Evolutionary conservation across 495 filamentous ascomycete genomes (phyloP), one percentile per base, ranked within the genome.

Genomic region (Penicillium silybi): DNA sequence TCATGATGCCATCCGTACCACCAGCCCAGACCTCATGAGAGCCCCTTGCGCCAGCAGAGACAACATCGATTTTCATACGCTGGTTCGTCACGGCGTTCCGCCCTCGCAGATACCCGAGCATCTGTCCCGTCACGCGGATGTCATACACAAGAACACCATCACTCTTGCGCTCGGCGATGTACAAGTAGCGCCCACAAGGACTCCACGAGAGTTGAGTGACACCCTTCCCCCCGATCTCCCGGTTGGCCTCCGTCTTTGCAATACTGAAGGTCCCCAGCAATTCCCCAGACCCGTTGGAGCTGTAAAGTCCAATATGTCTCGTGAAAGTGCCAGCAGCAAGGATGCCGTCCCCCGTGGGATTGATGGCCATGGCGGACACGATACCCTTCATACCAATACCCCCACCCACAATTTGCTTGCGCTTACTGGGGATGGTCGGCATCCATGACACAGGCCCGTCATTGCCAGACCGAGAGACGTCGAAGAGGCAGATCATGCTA

Each of bases 241-340:
- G 61, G 17, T 71, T 68, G 2, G 70, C 71, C 6, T 65, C 64
- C 0, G 69, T 72, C 37, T 67, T 70, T 11, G 65, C 68, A 42
- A 73, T 54, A 40, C 64, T 74, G 72, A 90, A 96, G 2, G 83
- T 83, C 0, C 87, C 84, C 13, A 91, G 74, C 41, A 80, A 78
- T 10, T 83, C 79, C 0, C 86, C 90, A 3, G 76, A 67, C 1
- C 87, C 83, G 43, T 81, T 76, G 2, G 80, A 68, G 53, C 84
- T 89, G 62, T 95, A 96, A 3, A 97, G 68, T 0, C 85, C 90
- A 32, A 97, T 60, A 55, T 83, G 78, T 13, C 92, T 68, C 6
- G 84, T 86, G 66, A 88, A 88, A 1, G 90, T 96, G 1, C 91
- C 93, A 0, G 89, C 91, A 2, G 89, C 92, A 3, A 97, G 69